Evolutionary conservation across 2,329 filamentous ascomycete genomes (phyloP), one percentile per base, ranked within the genome.

Genomic region (Colletotrichum sp.): DNA sequence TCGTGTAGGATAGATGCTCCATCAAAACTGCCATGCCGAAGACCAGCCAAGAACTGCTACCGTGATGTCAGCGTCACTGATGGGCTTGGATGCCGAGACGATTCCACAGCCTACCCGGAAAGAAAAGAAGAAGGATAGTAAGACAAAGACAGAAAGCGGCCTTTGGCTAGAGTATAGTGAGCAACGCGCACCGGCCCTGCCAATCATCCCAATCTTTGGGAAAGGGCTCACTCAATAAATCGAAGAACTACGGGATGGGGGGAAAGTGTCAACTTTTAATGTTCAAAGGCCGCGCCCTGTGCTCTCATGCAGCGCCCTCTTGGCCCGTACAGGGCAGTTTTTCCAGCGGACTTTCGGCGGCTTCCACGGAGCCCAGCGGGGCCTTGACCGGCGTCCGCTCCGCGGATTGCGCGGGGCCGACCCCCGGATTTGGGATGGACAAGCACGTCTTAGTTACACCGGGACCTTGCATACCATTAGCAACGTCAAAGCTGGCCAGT

Each of bases 351-450:
- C 8, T 34, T 24, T 8, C 15, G 7, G 21, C 30, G 18, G n/a
- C 30, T 28, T n/a, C 9, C 39, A 21, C 39, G 24, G 64, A 52
- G 10, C 10, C 6, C 3, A 49, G 44, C 44, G 59, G 18, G 26
- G 30, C 39, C 10, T 62, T 4, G 4, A 7, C 39, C 60, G 69
- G 39, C 13, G 18, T 18, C 12, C 30, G 30, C 21, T 36, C 39
- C 39, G 60, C 44, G 44, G 60, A 30, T 32, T 66, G 60, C 60
- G 44, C 44, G 60, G 69, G 34, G 16, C 26, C 32, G 15, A 18
- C 8, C 3, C 18, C 62, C 62, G 62, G 32, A 44, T 15, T 26
- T 64, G 30, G 30, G 32, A 64, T 6, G 62, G 28, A 6, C 26
- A 18, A 36, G 21, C 28, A 21, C 30, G 30, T 12, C 30, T 13